Evolutionary conservation across 305 asterid genomes (phyloP), one percentile per base, ranked within the genome.

Genomic region (Striga hermonthica): DNA sequence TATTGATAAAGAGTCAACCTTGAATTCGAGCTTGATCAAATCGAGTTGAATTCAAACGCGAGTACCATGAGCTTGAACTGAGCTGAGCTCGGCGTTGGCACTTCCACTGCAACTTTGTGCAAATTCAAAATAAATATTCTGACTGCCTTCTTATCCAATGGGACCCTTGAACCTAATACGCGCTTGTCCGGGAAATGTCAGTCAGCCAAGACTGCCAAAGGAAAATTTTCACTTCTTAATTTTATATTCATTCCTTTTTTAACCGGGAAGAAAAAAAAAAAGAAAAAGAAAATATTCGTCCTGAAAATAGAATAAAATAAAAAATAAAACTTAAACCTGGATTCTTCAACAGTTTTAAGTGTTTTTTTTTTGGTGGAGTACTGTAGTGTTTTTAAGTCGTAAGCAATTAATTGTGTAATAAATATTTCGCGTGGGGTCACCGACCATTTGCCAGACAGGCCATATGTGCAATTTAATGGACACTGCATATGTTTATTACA

Each of bases 361-460:
- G 31, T 22, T 22, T n/a, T n/a, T n/a, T n/a, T n/a, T n/a, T n/a
- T n/a, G n/a, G n/a, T n/a, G n/a, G n/a, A n/a, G n/a, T n/a, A n/a
- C n/a, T n/a, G n/a, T n/a, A n/a, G n/a, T n/a, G n/a, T n/a, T n/a
- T n/a, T 22, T 22, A 22, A 22, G 1, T 22, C 31, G 2, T 22
- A 22, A 22, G 31, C 31, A 22, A 22, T 22, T 22, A 22, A 22
- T 2, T 22, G 31, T 22, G 31, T 44, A 69, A 61, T 73, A 50
- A 28, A 62, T 22, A 70, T 14, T 4, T 52, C 78, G 65, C 5
- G 53, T 9, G 77, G 75, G 76, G 56, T 47, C 78, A 58, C 79
- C 77, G 56, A 71, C 71, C 72, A 7, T 6, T 70, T 22, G 72
- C 74, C 81, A 73, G 74, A 74, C 76, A 69, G 56, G 65, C 11